These are phyloP conservation scores for Effrenium voratum DNA, from an alignment of 73 alveolate genomes.

Conservation along the genomic window DNA sequence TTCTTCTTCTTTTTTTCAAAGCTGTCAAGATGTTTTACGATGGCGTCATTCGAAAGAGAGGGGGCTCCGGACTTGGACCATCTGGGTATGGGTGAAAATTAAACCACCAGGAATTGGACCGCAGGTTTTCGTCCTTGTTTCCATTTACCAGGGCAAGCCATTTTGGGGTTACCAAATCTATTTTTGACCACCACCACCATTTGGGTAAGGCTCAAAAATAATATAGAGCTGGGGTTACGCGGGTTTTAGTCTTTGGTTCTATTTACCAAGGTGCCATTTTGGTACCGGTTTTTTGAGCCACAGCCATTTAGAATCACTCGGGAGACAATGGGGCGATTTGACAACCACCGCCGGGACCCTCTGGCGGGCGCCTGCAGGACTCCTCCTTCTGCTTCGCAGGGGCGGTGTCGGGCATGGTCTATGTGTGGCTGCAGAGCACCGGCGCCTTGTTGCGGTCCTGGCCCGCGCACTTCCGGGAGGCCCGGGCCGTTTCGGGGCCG, in stretches of 20 bases:
- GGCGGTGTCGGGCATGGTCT: conserved; percentile 49
- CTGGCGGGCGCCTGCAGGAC: neutral
- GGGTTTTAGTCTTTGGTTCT: neutral
- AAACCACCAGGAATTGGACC: no score
- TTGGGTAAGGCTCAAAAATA: no score
- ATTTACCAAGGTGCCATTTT: neutral
- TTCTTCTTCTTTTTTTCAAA: no score
- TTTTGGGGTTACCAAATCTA: no score
- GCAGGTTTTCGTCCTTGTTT: no score
- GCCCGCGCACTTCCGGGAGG: conserved; percentile 93
- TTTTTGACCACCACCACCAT: no score
- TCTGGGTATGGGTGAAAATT: no score
- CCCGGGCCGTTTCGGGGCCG: neutral
- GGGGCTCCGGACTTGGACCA: no score
- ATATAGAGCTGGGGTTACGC: no score
- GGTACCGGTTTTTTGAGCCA: neutral
- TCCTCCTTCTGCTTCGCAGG: conserved; percentile 81
- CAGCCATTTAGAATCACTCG: neutral
- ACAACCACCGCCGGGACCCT: neutral
- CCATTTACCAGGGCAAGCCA: no score
- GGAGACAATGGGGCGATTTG: neutral
- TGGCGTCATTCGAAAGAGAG: no score
- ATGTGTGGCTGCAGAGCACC: conserved; percentile 63
- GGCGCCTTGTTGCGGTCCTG: conserved; percentile 57
- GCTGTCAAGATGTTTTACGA: no score